Conservation (phyloP, 495 filamentous ascomycete genomes). For the Penicillium maclennaniae region DNA sequence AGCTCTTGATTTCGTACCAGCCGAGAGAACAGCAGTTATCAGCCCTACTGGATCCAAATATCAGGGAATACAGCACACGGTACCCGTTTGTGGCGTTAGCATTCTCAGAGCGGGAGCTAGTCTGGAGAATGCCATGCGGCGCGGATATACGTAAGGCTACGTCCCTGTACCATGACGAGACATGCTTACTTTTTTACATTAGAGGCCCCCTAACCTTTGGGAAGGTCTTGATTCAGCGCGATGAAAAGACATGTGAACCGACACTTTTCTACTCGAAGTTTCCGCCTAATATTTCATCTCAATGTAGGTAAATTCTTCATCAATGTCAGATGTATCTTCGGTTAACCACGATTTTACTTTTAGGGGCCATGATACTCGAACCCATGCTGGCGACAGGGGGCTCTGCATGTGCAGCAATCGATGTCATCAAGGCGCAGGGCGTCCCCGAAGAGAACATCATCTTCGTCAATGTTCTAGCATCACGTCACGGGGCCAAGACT, state of each 20-base stretch:
- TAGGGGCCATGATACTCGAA: slow-evolving; percentile 11
- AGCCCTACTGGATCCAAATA: slow-evolving; percentile 9
- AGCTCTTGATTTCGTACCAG: slow-evolving; percentile 9
- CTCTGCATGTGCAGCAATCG: slow-evolving; percentile 15
- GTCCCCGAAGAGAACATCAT: slow-evolving; percentile 18
- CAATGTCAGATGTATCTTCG: background rate
- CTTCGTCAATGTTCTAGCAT: slow-evolving; percentile 14
- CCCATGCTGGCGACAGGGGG: slow-evolving; percentile 20
- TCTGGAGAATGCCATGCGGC: slow-evolving; percentile 10
- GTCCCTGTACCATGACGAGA: background rate
- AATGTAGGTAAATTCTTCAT: slow-evolving; percentile 3
- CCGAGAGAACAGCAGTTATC: background rate
- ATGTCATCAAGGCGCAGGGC: slow-evolving; percentile 6
- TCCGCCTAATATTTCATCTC: slow-evolving; percentile 5
- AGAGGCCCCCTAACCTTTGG: slow-evolving; percentile 13
- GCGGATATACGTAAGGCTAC: slow-evolving; percentile 10
- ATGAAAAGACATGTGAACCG: slow-evolving; percentile 10
- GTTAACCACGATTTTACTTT: background rate
- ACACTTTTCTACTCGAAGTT: slow-evolving; percentile 15
- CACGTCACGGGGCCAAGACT: slow-evolving; percentile 1
- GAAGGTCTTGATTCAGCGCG: slow-evolving; percentile 15
- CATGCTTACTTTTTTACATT: background rate
- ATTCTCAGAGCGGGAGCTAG: slow-evolving; percentile 16
- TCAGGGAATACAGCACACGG: slow-evolving; percentile 3
- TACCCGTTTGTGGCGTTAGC: slow-evolving; percentile 8